Base-by-base conservation (phyloP, 2,329 filamentous ascomycete species). In the Sporothrix luriei region DNA sequence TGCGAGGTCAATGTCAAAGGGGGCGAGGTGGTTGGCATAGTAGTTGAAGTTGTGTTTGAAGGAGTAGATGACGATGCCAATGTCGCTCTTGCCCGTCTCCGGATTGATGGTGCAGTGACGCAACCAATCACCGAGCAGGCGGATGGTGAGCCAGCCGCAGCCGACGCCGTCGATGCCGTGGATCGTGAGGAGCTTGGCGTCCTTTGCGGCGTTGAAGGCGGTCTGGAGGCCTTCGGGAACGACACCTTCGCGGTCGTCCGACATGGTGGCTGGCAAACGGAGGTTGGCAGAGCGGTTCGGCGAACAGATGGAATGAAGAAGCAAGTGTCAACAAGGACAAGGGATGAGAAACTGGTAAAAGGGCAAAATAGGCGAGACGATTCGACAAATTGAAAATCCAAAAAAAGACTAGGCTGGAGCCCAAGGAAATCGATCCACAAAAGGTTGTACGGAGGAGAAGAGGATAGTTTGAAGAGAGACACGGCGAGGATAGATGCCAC, bases 61-160 rank as follows among this genome's bases (percentile, higher is more conserved):
- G 46, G 73, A 72, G 51, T 69, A 73, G 26, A 73, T 26, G 24
- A 71, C 66, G 33, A 74, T n/a, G 33, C 62, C 72, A 13, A 72
- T 33, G n/a, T 67, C 64, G 66, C 69, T 68, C 51, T 66, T 64
- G 6, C 26, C 68, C 1, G 40, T 43, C 7, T 16, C 16, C 3
- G 54, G 21, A 13, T 24, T 16, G 26, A 51, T 51, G 19, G 43
- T 13, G 49, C 69, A 69, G 26, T 62, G 43, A 4, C 69, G 67
- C 52, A 73, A 59, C 72, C 72, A 73, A 61, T 73, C 67, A 54
- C 62, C 72, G 2, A 72, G 43, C 59, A 73, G 43, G 46, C 70
- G 72, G 40, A 66, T 3, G 10, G 70, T 57, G 16, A 73, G 70
- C 72, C 72, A 73, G 65, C 65, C 64, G 5, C 64, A 54, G 19